Conservation (phyloP, 2,329 filamentous ascomycete genomes). For the Incumbomyces lentus region DNA sequence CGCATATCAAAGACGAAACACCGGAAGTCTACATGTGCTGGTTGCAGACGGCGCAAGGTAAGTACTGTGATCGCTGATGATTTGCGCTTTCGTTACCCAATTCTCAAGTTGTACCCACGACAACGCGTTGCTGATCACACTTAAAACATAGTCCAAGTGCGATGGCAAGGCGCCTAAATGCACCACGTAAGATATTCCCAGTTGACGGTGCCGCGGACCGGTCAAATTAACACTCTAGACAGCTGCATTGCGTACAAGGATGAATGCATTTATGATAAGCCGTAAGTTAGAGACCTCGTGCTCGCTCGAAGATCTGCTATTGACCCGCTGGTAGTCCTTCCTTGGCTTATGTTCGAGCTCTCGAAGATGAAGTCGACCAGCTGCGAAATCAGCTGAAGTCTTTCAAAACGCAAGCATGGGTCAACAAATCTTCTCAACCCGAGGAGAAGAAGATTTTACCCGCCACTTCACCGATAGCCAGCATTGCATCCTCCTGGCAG, state of each 20-base stretch:
- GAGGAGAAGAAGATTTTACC: constrained; percentile 17
- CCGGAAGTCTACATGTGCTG: constrained; percentile 19
- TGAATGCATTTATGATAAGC: constrained; percentile 20
- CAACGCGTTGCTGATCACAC: constrained; percentile 10
- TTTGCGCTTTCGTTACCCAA: neutral
- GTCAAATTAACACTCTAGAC: neutral
- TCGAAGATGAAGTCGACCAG: constrained; percentile 19
- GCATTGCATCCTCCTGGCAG: constrained; percentile 14
- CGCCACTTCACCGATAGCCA: constrained; percentile 13
- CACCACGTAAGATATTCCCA: constrained; percentile 14
- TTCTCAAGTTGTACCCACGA: neutral
- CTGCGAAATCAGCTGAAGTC: constrained; percentile 18
- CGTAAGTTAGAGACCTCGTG: neutral
- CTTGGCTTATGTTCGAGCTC: constrained; percentile 19
- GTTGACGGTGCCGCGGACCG: neutral
- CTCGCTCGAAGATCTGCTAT: neutral
- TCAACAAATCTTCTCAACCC: constrained; percentile 12
- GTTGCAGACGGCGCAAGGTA: constrained; percentile 20
- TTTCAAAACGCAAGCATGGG: constrained; percentile 17
- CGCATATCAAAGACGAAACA: constrained; percentile 19
- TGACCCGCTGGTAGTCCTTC: constrained; percentile 11
- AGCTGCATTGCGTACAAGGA: constrained; percentile 22
- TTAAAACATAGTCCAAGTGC: constrained; percentile 16
- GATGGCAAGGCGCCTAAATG: constrained; percentile 20
- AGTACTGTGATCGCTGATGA: neutral